Base-by-base conservation (phyloP, 225 moss, liverwort and hornwort genomes). In the Marchantia paleacea region DNA sequence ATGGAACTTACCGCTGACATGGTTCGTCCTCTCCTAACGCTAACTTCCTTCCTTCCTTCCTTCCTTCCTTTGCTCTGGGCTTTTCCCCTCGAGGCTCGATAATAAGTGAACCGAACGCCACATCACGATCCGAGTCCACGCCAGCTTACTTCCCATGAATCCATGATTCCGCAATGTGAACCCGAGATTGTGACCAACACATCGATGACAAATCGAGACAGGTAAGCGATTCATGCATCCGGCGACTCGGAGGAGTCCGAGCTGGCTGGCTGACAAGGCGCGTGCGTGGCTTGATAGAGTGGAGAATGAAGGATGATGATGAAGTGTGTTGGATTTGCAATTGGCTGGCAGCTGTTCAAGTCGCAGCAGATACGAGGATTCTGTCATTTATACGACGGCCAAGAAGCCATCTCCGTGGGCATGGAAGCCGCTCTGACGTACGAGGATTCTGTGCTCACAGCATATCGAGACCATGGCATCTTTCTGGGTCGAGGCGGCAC, bases 321-420 rank as follows among this genome's bases (percentile, higher is more conserved):
- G 73, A 73, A 52, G 10, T 52, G 53, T 65, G 25, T 28, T 22
- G 20, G 25, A 28, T 14, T 29, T 70, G 12, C 25, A 13, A 54
- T 28, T 39, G 77, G 12, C 13, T 48, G 31, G 87, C 91, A 99
- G 99, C 83, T 99, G 13, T 99, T 99, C 72, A 99, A 99, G 84
- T 86, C 93, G 11, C 99, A 99, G 84, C 69, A 90, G 85, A 86
- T 94, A 67, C 91, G 99, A 10, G 99, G 99, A 31, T 99, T 99
- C 74, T 99, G 99, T 76, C 99, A 99, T 81, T 90, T 99, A 9
- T 99, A 91, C 30, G 99, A 99, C 69, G 99, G 99, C 10, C 99
- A 99, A 84, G 99, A 99, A 84, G 99, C 99, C 64, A 91, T 99
- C 24, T 78, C 85, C 22, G 82, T 92, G 68, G 99, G 99, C 49